Evolutionary conservation across 2,329 filamentous ascomycete species (phyloP).

Genomic region (Eutypella sp.): DNA sequence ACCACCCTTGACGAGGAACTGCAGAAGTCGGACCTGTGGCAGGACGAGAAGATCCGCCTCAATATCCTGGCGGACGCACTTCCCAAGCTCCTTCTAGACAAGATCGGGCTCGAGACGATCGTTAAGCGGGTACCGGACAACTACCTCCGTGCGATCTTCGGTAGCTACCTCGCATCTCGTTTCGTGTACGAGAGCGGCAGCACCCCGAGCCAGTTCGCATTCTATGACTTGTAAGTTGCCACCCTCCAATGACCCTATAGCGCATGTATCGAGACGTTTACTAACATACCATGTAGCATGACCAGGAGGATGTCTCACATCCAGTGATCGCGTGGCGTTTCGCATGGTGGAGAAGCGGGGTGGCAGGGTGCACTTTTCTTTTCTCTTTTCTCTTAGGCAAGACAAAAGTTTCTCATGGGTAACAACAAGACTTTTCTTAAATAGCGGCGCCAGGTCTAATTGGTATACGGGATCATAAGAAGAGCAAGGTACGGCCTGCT

Average conservation of each 20-base stretch:
- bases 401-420: no score
- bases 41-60: constrained; percentile 70
- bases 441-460: no score
- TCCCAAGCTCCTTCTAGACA: constrained; percentile 74
- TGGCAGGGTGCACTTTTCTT: no score
- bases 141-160: constrained; percentile 93
- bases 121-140: constrained; percentile 82
- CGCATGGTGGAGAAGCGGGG: no score
- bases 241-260: neutral
- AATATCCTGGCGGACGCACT: constrained; percentile 81
- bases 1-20: constrained; percentile 96
- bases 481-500: no score
- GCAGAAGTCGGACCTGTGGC: constrained; percentile 88
- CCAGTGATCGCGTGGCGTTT: constrained; percentile 14
- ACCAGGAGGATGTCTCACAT: constrained; percentile 57
- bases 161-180: constrained; percentile 87
- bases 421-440: no score
- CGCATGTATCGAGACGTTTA: constrained; percentile 24
- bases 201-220: constrained; percentile 90
- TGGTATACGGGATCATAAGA: no score
- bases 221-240: constrained; percentile 87
- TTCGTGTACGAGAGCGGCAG: constrained; percentile 97
- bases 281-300: constrained; percentile 48
- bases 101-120: constrained; percentile 88
- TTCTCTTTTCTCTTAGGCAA: no score